phyloP scores from a whole-genome alignment of 2,329 filamentous ascomycete species.

The Colletotrichum sublineola region DNA sequence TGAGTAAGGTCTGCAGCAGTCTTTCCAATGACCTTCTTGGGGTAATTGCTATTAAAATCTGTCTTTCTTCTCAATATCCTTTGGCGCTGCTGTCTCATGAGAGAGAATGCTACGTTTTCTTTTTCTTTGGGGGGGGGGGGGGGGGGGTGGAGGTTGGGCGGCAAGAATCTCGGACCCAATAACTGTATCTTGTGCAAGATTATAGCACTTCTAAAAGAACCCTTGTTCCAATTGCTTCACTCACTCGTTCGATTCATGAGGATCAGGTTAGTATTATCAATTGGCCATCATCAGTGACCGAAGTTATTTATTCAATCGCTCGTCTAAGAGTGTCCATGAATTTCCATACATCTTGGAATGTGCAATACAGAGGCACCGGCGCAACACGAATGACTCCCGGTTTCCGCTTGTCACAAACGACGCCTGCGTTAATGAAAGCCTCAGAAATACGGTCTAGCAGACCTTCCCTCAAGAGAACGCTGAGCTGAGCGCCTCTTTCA shows the following conservation, averaged over 20 bases:
- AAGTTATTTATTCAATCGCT: constrained; percentile 40
- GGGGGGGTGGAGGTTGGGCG: too few species aligned
- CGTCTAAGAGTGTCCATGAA: constrained; percentile 59
- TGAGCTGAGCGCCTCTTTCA: constrained; percentile 84
- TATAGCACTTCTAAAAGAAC: too few species aligned
- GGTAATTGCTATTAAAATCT: not conserved
- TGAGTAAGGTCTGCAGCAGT: not conserved
- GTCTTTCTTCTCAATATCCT: not conserved
- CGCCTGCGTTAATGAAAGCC: constrained; percentile 74
- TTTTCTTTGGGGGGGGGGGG: too few species aligned
- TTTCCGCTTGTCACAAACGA: constrained; percentile 86
- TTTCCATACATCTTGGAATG: constrained; percentile 76
- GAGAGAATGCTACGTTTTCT: too few species aligned
- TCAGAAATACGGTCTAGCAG: constrained; percentile 77
- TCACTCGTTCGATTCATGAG: too few species aligned
- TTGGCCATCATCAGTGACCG: not conserved
- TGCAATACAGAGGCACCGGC: constrained; percentile 87
- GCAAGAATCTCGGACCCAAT: too few species aligned
- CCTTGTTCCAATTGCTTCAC: too few species aligned
- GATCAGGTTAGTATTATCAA: not conserved
- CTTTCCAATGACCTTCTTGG: not conserved
- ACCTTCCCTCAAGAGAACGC: constrained; percentile 76
- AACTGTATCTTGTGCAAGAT: too few species aligned
- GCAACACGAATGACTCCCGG: constrained; percentile 88
- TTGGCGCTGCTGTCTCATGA: too few species aligned